These are phyloP conservation scores for Lasiosphaeriaceae sp. DNA, from an alignment of 495 filamentous ascomycete genomes.

Conservation along the genomic window DNA sequence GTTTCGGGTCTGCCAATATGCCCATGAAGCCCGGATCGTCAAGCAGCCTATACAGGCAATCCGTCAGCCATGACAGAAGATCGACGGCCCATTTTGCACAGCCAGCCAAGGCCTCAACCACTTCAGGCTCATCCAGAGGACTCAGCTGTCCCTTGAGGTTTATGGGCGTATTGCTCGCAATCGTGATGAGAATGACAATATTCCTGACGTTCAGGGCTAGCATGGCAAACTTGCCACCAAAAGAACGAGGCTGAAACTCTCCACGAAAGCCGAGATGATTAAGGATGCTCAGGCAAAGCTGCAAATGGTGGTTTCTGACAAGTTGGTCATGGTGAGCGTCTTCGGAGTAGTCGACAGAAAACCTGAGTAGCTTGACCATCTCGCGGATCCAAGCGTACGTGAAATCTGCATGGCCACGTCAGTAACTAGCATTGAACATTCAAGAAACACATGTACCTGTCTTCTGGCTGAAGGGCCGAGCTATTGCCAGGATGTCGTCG, in stretches of 20 bases:
- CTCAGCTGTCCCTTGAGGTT: constrained; percentile 35
- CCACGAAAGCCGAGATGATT: constrained; percentile 64
- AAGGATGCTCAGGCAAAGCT: constrained; percentile 66
- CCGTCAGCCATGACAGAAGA: constrained; percentile 64
- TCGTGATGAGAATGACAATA: constrained; percentile 61
- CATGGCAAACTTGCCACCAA: constrained; percentile 70
- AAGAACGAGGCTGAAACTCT: constrained; percentile 52
- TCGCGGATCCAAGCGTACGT: constrained; percentile 54
- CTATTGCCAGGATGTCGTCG: constrained; percentile 72
- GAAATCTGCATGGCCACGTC: constrained; percentile 39
- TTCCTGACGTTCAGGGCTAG: constrained; percentile 68
- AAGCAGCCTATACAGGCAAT: constrained; percentile 60
- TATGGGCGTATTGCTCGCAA: constrained; percentile 48
- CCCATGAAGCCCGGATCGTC: constrained; percentile 48
- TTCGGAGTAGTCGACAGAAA: constrained; percentile 65
- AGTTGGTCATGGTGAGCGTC: constrained; percentile 66
- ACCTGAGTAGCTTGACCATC: constrained; percentile 60
- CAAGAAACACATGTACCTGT: constrained; percentile 22
- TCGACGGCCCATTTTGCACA: constrained; percentile 63
- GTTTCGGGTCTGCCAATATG: constrained; percentile 36
- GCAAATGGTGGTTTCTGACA: constrained; percentile 63
- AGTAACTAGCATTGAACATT: not conserved
- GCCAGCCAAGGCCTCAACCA: constrained; percentile 52
- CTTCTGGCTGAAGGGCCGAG: constrained; percentile 46
- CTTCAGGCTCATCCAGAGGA: constrained; percentile 63